Percentiles rank a stretch among this genome's conserved stretches.
These are phyloP conservation scores for Boletus hoseneyae DNA, from an alignment of 1,284 basidiomycete genomes.

Conservation along the genomic window DNA sequence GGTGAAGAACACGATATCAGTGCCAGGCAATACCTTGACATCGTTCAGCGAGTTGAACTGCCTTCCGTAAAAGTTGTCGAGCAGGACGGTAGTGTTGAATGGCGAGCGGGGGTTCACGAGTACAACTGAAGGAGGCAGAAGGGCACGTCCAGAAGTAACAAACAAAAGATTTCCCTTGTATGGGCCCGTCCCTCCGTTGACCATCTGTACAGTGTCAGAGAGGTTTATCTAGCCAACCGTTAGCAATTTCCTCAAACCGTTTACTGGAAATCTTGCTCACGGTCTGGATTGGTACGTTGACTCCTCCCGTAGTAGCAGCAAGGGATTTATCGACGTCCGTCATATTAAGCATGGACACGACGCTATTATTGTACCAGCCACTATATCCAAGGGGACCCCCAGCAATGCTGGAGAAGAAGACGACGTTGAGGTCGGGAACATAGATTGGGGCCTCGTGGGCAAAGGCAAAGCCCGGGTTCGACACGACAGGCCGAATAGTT, in stretches of 20 bases:
- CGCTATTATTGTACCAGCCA: constrained; percentile 46
- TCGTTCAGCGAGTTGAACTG: constrained; percentile 85
- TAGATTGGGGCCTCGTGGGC: constrained; percentile 76
- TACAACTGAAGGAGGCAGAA: constrained; percentile 58
- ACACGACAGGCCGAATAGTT: constrained; percentile 55
- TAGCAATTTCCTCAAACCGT: background rate
- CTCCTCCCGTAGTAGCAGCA: background rate
- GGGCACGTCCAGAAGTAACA: constrained; percentile 63
- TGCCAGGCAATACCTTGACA: constrained; percentile 66
- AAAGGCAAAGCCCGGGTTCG: constrained; percentile 57
- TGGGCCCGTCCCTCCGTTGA: constrained; percentile 72
- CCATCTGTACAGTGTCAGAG: constrained; percentile 55
- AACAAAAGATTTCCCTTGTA: constrained; percentile 62
- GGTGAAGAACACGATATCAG: constrained; percentile 62
- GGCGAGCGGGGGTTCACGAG: constrained; percentile 64
- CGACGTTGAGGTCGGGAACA: constrained; percentile 52
- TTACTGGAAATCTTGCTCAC: constrained; percentile 29
- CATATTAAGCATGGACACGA: constrained; percentile 46
- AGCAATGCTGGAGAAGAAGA: constrained; percentile 50
- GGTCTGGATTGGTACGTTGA: constrained; percentile 20
- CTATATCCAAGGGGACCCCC: constrained; percentile 40
- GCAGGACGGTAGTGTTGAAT: constrained; percentile 56
- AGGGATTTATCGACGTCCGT: constrained; percentile 6
- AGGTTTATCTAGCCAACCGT: constrained; percentile 41
- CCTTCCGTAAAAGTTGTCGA: constrained; percentile 72